phyloP scores from a whole-genome alignment of 1,139 yeast species.

The Lodderomyces orthopsilosis region DNA sequence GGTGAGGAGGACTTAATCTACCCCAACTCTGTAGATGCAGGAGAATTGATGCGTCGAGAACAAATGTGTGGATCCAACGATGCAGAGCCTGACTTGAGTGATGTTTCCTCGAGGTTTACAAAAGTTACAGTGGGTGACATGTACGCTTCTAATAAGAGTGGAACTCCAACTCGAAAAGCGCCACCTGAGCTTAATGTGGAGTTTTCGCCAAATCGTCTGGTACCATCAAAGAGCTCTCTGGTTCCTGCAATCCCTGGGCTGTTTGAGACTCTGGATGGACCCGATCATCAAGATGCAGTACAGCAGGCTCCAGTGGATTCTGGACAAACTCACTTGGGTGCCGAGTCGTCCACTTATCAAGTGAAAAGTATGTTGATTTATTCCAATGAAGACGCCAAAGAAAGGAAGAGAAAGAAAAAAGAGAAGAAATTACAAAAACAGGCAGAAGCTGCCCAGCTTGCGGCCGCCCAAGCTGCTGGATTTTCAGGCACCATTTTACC shows the following conservation, averaged over 20 bases:
- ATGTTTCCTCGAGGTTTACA: slow-evolving; percentile 10
- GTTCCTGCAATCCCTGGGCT: neutral
- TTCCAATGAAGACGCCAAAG: neutral
- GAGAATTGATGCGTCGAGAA: slow-evolving; percentile 11
- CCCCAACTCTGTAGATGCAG: slow-evolving; percentile 10
- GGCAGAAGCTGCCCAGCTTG: slow-evolving; percentile 26
- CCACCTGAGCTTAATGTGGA: slow-evolving; percentile 5
- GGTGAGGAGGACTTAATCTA: slow-evolving; percentile 14
- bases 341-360: neutral
- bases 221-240: neutral
- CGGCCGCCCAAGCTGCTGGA: slow-evolving; percentile 19
- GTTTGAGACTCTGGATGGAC: neutral
- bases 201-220: neutral
- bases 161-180: slow-evolving; percentile 9
- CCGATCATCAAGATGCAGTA: slow-evolving; percentile 1
- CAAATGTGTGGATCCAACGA: slow-evolving; percentile 8
- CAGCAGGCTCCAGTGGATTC: neutral
- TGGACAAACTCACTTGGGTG: neutral
- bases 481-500: slow-evolving; percentile 18
- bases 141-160: slow-evolving; percentile 6
- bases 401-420: slow-evolving; percentile 13
- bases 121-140: slow-evolving; percentile 11
- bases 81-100: slow-evolving; percentile 5
- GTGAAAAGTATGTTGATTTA: neutral
- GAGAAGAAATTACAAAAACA: slow-evolving; percentile 16